Evolutionary conservation across 495 filamentous ascomycete species (phyloP).

Genomic region (Astrothelium macrocarpum): DNA sequence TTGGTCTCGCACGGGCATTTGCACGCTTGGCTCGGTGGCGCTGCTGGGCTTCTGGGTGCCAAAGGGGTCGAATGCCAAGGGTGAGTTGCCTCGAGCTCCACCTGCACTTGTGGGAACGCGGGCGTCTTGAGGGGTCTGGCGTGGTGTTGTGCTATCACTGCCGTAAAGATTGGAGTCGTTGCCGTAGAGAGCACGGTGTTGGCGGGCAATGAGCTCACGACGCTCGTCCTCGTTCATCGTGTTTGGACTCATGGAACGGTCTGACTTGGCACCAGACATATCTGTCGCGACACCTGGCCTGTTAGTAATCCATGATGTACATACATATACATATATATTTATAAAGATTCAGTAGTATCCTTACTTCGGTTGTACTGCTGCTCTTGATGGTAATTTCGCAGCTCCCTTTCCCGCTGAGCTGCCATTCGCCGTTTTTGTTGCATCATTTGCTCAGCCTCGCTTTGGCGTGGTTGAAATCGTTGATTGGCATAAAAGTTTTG

Average conservation of each 20-base stretch:
- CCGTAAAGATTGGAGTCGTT: conserved; percentile 54
- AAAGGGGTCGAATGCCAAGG: conserved; percentile 55
- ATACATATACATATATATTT: too few species aligned
- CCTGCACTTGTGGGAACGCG: conserved; percentile 36
- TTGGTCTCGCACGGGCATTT: conserved; percentile 31
- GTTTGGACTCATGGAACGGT: conserved; percentile 84
- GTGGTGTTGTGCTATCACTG: conserved; percentile 51
- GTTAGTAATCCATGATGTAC: conserved; percentile 36
- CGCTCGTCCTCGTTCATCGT: conserved; percentile 91
- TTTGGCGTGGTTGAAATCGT: conserved; percentile 82
- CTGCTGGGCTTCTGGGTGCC: conserved; percentile 33
- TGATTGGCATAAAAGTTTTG: conserved; percentile 92
- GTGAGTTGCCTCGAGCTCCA: conserved; percentile 49
- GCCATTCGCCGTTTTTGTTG: conserved; percentile 98
- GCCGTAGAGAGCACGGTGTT: conserved; percentile 86
- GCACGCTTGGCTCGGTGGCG: conserved; percentile 34
- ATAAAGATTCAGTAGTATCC: conserved; percentile 21
- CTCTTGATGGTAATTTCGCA: conserved; percentile 99
- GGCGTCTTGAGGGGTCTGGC: conserved; percentile 48
- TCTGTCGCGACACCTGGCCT: conserved; percentile 71
- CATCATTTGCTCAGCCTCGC: conserved; percentile 96
- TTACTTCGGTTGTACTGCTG: conserved; percentile 99
- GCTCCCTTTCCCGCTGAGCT: conserved; percentile 95
- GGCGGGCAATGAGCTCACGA: conserved; percentile 89
- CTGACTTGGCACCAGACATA: conserved; percentile 70